Base-by-base conservation (phyloP, 2,329 filamentous ascomycete genomes). In the Spiromastix sp. region DNA sequence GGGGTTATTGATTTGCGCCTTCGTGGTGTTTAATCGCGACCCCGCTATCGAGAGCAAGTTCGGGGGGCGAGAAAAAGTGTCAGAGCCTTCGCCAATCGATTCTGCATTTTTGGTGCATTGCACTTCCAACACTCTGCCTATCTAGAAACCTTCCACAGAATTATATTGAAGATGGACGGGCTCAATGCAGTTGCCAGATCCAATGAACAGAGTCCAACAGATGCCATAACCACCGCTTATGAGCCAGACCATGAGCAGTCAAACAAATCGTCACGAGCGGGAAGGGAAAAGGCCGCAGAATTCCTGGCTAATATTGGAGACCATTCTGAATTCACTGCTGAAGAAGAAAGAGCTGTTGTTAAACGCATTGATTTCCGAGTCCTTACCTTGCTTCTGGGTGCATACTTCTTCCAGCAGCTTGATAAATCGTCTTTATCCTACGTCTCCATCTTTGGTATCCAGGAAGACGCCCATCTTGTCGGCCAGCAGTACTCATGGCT, bases 341-440 rank as follows among this genome's bases (percentile, higher is more conserved):
- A 70, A 25, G 68, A 72, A 45, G 68, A 72, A 42, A 61, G 58
- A 12, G 34, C 17, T 1, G 49, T 54, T 4, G 30, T 50, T 5
- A 39, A 39, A 19, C 48, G 42, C n/a, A 71, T 74, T 30, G 70
- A 75, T 43, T 43, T 52, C 7, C 64, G 64, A 0, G 57, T 75
- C 5, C 55, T 74, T 1, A 66, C 68, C 4, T 54, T 74, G 4
- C 50, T 74, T 5, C 59, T 74, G 1, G 62, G 65, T 2, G 68
- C 70, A 4, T 77, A 77, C 52, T 74, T 74, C 52, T 68, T 74
- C 43, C 71, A 75, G 44, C 67, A 72, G 41, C 63, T 73, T 7
- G 68, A 72, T 51, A 72, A 72, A 48, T 43, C 38, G 3, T 34
- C 32, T 1, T 36, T 55, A 0, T 59, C 56, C 15, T 68, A 67